Evolutionary conservation across 192 early-diverging fungal genomes (phyloP).

Genomic region (Coemansia sp.): DNA sequence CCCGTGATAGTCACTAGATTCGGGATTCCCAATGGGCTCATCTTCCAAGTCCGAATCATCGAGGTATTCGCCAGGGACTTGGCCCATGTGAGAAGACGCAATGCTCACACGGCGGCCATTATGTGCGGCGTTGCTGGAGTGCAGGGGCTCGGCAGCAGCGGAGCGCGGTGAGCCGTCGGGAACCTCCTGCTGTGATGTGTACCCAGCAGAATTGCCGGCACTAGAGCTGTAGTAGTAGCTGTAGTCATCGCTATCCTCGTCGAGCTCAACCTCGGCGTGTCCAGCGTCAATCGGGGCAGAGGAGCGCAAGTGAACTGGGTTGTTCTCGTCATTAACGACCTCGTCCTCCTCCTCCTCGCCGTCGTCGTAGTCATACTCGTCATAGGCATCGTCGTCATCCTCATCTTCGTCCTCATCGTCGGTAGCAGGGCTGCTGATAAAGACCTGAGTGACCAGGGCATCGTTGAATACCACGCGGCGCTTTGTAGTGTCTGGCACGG

Average conservation of each 20-base stretch:
- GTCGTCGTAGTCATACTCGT: slow-evolving; percentile 35
- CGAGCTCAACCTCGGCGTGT: slow-evolving; percentile 18
- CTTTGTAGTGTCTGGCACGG: slow-evolving; percentile 23
- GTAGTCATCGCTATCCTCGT: slow-evolving; percentile 39
- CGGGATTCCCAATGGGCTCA: slow-evolving; percentile 1
- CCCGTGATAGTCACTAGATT: neutral
- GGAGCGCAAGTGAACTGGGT: neutral
- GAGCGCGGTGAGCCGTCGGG: neutral
- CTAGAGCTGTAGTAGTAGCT: slow-evolving; percentile 47
- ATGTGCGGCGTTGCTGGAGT: neutral
- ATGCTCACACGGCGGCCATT: slow-evolving; percentile 42
- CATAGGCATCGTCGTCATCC: slow-evolving; percentile 35
- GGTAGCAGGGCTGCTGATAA: slow-evolving; percentile 32
- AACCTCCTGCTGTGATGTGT: slow-evolving; percentile 13
- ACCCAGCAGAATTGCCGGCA: slow-evolving; percentile 22
- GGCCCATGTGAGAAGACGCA: slow-evolving; percentile 37
- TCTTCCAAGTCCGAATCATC: slow-evolving; percentile 26
- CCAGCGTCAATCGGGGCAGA: slow-evolving; percentile 2
- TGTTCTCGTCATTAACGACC: slow-evolving; percentile 1
- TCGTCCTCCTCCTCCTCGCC: slow-evolving; percentile 23
- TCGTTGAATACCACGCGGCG: slow-evolving; percentile 42
- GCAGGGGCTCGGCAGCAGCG: neutral
- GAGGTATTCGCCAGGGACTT: slow-evolving; percentile 33
- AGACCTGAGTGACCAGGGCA: slow-evolving; percentile 44
- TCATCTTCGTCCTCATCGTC: slow-evolving; percentile 46